These are phyloP conservation scores for Exophiala phaeomuriformis DNA, from an alignment of 2,329 filamentous ascomycete genomes.

Conservation along the genomic window DNA sequence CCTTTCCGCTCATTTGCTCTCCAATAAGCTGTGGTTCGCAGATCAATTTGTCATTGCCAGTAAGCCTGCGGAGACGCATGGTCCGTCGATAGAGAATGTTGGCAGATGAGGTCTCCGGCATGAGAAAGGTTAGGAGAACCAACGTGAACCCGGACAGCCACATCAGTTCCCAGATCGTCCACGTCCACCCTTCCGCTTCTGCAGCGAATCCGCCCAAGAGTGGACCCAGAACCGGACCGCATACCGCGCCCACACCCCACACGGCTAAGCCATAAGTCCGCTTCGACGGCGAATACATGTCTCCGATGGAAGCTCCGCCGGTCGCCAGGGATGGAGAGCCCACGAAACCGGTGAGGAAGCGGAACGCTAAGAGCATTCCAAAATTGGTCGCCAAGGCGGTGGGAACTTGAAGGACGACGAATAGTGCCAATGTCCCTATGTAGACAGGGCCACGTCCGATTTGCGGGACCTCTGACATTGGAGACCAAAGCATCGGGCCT, in stretches of 20 bases:
- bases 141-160: conserved; percentile 37
- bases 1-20: conserved; percentile 32
- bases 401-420: conserved; percentile 45
- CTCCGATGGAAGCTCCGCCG: conserved; percentile 39
- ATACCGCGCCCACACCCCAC: conserved; percentile 39
- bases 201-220: conserved; percentile 39
- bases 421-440: conserved; percentile 42
- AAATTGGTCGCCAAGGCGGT: conserved; percentile 46
- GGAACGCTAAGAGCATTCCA: conserved; percentile 46
- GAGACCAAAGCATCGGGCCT: conserved; percentile 41
- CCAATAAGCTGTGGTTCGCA: conserved; percentile 36
- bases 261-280: conserved; percentile 36
- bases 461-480: conserved; percentile 45
- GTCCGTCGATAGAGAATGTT: conserved; percentile 40
- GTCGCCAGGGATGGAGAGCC: conserved; percentile 42
- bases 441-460: conserved; percentile 47
- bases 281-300: conserved; percentile 37
- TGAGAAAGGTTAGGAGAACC: conserved; percentile 30
- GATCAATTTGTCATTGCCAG: conserved; percentile 35
- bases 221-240: conserved; percentile 36
- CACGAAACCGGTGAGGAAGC: conserved; percentile 48
- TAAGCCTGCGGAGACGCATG: conserved; percentile 35
- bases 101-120: conserved; percentile 32
- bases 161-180: conserved; percentile 39
- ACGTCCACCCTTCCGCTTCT: conserved; percentile 35